Conservation (phyloP, 805 yeast species). For the Starmerella apis region DNA sequence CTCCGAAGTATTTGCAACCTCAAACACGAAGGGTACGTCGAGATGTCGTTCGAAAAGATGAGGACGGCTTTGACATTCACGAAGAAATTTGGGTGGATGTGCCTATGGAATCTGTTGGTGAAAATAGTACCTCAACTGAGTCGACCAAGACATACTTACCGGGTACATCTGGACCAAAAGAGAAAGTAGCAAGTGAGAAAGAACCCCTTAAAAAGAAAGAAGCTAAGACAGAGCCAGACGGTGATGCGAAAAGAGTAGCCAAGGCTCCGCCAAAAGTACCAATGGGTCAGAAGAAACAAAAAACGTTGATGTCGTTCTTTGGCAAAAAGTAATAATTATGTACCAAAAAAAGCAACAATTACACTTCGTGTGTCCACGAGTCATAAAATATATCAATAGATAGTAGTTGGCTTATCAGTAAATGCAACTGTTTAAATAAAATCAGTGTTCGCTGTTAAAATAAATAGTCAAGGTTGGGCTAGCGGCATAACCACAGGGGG, state of each 20-base stretch:
- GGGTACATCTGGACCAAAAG: no score
- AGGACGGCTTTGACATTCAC: conserved; percentile 10
- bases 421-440: no score
- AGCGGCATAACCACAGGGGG: not conserved
- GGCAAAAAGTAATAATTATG: not conserved
- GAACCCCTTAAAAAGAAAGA: not conserved
- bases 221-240: not conserved
- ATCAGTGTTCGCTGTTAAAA: not conserved
- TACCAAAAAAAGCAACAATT: no score
- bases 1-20: not conserved
- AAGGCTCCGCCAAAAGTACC: conserved; percentile 7
- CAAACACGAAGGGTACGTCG: conserved; percentile 4
- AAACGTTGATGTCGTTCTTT: conserved; percentile 8
- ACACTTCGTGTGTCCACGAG: not conserved
- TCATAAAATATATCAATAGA: not conserved
- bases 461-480: not conserved
- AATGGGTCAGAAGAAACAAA: conserved; percentile 1
- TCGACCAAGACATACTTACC: no score
- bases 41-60: conserved; percentile 6
- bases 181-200: not conserved
- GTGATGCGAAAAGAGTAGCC: not conserved
- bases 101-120: not conserved
- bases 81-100: conserved; percentile 9
- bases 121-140: no score
- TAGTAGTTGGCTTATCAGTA: no score